Evolutionary conservation across 1,284 basidiomycete species (phyloP), one percentile per base, ranked within the genome.

Genomic region (Pholiota adiposa): DNA sequence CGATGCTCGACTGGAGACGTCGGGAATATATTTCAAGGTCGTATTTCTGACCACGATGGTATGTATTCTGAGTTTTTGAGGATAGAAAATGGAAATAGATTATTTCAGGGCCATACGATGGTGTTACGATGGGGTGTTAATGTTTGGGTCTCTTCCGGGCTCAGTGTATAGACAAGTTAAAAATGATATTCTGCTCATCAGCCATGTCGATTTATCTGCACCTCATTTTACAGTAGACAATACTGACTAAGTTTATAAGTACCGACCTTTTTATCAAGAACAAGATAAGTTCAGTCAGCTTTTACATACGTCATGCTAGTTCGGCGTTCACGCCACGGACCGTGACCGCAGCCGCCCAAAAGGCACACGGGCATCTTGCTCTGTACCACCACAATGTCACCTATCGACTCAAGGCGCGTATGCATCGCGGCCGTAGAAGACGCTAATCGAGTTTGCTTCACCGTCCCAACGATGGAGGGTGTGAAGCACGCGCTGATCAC

Each of bases 1-100:
- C 70, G 75, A 53, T 90, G 88, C 70, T 80, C 73, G 12, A 78
- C 78, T 18, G 87, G 86, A 2, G 82, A 83, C 58, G 87, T 89
- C 0, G 67, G 75, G 0, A 77, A 76, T 31, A 77, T 89, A 57
- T 77, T 83, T 16, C 74, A 74, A 0, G 76, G 82, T 0, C 63
- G 77, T 36, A 29, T 67, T 50, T 38, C 60, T 4, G 74, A 89
- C 60, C 89, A 90, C 63, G 70, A 75, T 52, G 76, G 75, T 72
- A 65, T 51, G 64, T 59, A 23, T 18, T 49, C 33, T 44, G 54
- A 33, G 38, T 51, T n/a, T 7, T 21, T 34, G 12, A 6, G 11
- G 1, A 34, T 25, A 29, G 55, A 27, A 53, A 38, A n/a, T 27
- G 16, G 36, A 8, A 21, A 29, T 33, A 19, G 18, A 14, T 36